Conservation (phyloP, 768 basidiomycete species). For the Hebeloma cylindrosporum region DNA sequence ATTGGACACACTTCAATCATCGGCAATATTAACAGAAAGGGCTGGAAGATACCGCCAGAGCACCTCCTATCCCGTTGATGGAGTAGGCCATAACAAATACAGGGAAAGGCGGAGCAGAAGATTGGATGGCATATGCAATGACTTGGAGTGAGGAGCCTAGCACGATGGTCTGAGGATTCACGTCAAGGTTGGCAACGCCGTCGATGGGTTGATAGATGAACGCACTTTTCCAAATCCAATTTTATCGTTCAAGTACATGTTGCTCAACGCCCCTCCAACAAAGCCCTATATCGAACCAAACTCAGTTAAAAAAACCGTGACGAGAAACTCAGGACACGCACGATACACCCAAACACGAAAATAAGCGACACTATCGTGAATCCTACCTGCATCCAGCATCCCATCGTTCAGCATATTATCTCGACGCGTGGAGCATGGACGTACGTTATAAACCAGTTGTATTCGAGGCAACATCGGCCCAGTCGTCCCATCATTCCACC, state of each 20-base stretch:
- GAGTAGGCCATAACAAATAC: slow-evolving; percentile 50
- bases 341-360: slow-evolving; percentile 46
- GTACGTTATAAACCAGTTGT: slow-evolving; percentile 55
- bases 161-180: slow-evolving; percentile 17
- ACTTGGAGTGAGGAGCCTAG: slow-evolving; percentile 51
- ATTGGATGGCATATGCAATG: slow-evolving; percentile 52
- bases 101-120: slow-evolving; percentile 63
- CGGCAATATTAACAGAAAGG: neutral
- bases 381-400: slow-evolving; percentile 33
- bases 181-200: neutral
- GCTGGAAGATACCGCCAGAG: slow-evolving; percentile 40
- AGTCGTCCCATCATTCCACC: slow-evolving; percentile 78
- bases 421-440: neutral
- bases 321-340: slow-evolving; percentile 20
- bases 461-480: slow-evolving; percentile 77
- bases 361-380: slow-evolving; percentile 60
- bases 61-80: slow-evolving; percentile 44
- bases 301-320: neutral
- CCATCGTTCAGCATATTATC: neutral
- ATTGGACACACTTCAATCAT: neutral
- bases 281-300: slow-evolving; percentile 36
- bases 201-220: neutral
- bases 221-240: slow-evolving; percentile 46
- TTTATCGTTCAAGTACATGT: slow-evolving; percentile 37
- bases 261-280: slow-evolving; percentile 37